These are phyloP conservation scores for Bolboschoenoplectus hybrid DNA, from an alignment of 202 grass and related monocot species.

Conservation along the genomic window DNA sequence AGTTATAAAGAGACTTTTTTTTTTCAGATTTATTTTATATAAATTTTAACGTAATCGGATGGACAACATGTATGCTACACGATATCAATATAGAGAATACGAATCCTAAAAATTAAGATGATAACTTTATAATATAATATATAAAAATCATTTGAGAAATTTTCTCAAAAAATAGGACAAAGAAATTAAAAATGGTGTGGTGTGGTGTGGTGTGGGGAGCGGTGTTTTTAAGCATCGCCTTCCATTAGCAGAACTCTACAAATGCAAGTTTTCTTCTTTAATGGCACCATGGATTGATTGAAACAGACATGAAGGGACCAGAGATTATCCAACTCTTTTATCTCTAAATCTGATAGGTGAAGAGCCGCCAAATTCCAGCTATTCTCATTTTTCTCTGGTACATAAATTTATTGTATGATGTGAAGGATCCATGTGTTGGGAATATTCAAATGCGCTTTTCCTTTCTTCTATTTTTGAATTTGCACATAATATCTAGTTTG, in stretches of 20 bases:
- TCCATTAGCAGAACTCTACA: background rate
- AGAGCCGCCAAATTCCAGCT: background rate
- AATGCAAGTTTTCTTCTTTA: conserved; percentile 29
- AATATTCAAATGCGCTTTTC: background rate
- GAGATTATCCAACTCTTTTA: background rate
- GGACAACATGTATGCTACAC: too few species aligned
- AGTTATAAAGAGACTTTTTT: too few species aligned
- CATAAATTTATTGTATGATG: background rate
- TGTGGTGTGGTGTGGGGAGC: background rate
- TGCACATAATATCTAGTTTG: background rate
- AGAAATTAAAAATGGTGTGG: background rate
- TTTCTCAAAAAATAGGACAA: background rate
- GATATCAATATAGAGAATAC: too few species aligned
- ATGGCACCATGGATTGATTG: background rate
- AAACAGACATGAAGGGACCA: background rate
- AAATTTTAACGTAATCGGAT: too few species aligned
- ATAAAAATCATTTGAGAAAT: background rate
- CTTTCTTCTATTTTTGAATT: background rate
- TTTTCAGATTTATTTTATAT: too few species aligned
- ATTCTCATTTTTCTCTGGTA: background rate
- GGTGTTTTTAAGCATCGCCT: background rate
- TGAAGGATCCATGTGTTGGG: background rate
- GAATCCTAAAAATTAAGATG: background rate
- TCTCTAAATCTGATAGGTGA: background rate
- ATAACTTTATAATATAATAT: background rate